Evolutionary conservation across 805 yeast species (phyloP).

Genomic region (Zygosaccharomyces bisporus): DNA sequence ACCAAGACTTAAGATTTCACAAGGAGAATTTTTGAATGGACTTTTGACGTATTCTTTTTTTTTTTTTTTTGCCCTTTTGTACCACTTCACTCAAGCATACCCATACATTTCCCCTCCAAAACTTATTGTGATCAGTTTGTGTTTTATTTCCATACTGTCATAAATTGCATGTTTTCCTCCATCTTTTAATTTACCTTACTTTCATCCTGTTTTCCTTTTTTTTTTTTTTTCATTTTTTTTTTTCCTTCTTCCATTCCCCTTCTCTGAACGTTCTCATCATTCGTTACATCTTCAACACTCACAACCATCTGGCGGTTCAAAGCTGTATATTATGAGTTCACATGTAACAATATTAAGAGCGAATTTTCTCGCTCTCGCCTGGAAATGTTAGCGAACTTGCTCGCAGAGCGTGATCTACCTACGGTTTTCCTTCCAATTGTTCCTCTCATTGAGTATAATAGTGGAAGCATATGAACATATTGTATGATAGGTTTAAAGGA

Average conservation of each 20-base stretch:
- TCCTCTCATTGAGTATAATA: too few species aligned
- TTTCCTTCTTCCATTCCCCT: constrained; percentile 1
- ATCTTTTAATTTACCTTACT: neutral
- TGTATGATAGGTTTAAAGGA: neutral
- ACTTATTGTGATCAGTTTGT: constrained; percentile 2
- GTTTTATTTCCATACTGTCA: constrained; percentile 3
- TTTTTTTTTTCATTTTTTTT: too few species aligned
- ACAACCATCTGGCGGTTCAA: constrained; percentile 1
- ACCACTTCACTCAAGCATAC: neutral
- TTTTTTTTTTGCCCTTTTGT: neutral
- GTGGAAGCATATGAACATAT: neutral
- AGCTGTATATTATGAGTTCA: constrained; percentile 1
- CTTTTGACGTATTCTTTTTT: constrained; percentile 1
- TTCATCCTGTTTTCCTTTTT: constrained; percentile 2
- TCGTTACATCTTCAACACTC: neutral
- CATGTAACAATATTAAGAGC: constrained; percentile 5
- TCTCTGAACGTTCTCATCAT: neutral
- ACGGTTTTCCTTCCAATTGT: neutral
- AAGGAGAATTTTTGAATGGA: neutral
- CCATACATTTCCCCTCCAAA: constrained; percentile 1
- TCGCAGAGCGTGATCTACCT: too few species aligned
- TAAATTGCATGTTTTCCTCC: constrained; percentile 3
- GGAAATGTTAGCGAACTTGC: neutral
- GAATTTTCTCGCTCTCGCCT: neutral
- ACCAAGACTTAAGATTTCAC: constrained; percentile 10